Evolutionary conservation across 208 protist species (phyloP), one percentile per base, ranked within the genome.

Genomic region (Trypanosomatidae sp.): DNA sequence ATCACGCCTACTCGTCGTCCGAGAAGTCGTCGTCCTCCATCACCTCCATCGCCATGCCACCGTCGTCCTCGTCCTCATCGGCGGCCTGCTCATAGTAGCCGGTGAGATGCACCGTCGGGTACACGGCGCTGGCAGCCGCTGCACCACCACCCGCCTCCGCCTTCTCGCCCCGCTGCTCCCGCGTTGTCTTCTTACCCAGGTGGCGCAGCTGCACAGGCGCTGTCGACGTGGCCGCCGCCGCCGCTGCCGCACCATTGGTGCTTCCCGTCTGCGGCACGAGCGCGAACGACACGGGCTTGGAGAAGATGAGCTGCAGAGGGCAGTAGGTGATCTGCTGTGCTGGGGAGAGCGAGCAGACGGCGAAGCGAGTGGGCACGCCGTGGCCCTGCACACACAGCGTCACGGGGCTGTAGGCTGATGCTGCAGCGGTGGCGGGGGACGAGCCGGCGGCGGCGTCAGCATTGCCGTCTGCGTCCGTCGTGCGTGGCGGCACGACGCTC

Each of bases 371-470:
- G 0, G 86, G 84, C 66, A 86, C 44, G 30, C 83, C 79, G 75
- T 91, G 85, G 62, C 88, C 88, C 74, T 95, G 87, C 41, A 83
- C 86, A 53, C 90, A 92, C 25, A 92, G 77, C 36, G 87, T 94
- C 22, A 91, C 87, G 12, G 85, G 73, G 44, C 70, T 75, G 74
- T 81, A n/a, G n/a, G n/a, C n/a, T n/a, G n/a, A n/a, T n/a, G n/a
- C n/a, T n/a, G n/a, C n/a, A n/a, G n/a, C n/a, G n/a, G n/a, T n/a
- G n/a, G n/a, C n/a, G n/a, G n/a, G n/a, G n/a, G n/a, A n/a, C n/a
- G n/a, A n/a, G n/a, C n/a, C n/a, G n/a, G n/a, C n/a, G n/a, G n/a
- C n/a, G n/a, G n/a, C n/a, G n/a, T n/a, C n/a, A n/a, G n/a, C n/a
- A n/a, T n/a, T n/a, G n/a, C n/a, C n/a, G n/a, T n/a, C n/a, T n/a